Conservation (phyloP, 2,329 filamentous ascomycete species). For the Chaetomiaceae sp. region DNA sequence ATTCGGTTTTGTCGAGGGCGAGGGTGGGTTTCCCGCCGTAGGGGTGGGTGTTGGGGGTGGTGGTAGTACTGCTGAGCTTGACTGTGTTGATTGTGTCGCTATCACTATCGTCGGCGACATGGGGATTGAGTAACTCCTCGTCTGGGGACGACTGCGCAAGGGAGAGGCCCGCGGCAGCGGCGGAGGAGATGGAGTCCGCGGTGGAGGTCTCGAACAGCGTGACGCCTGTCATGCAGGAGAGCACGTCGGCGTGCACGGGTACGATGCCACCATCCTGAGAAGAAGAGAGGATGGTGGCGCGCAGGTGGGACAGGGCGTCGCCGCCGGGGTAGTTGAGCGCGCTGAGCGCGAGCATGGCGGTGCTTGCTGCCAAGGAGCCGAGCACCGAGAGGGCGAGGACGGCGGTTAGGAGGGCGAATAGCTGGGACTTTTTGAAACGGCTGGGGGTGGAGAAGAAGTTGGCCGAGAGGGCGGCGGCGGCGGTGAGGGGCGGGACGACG, state of each 20-base stretch:
- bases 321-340: conserved; percentile 93
- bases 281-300: conserved; percentile 32
- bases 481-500: conserved; percentile 73
- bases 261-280: conserved; percentile 31
- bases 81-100: neutral
- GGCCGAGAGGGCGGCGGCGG: conserved; percentile 68
- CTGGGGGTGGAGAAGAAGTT: conserved; percentile 64
- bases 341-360: conserved; percentile 69
- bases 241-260: conserved; percentile 58
- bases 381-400: conserved; percentile 57
- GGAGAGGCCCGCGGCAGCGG: neutral
- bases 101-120: neutral
- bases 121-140: neutral
- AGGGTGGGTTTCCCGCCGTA: conserved; percentile 16
- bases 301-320: conserved; percentile 61
- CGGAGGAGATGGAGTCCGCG: conserved; percentile 24
- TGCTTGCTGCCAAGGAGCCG: conserved; percentile 55
- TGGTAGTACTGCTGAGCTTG: neutral
- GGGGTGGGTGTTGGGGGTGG: too few species aligned
- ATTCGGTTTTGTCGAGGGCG: conserved; percentile 61
- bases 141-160: neutral
- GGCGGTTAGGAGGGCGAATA: conserved; percentile 52
- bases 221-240: conserved; percentile 67
- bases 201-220: conserved; percentile 55
- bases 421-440: conserved; percentile 47